phyloP scores from a whole-genome alignment of 1,284 basidiomycete species.

The Microbotryum intermedium region DNA sequence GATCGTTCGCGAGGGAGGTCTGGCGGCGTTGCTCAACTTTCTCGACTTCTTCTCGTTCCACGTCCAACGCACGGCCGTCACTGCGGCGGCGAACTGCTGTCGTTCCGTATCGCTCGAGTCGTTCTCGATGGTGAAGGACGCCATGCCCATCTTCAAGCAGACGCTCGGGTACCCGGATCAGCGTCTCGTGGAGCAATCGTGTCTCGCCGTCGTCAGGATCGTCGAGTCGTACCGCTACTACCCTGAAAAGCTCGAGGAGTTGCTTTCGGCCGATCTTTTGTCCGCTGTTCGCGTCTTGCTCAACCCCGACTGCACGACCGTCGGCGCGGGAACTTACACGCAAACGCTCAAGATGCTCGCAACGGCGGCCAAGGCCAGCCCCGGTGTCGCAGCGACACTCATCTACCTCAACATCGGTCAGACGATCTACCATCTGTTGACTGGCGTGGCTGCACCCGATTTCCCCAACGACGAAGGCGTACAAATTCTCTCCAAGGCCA shows the following conservation, averaged over 20 bases:
- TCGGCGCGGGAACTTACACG: conserved; percentile 78
- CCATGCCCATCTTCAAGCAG: conserved; percentile 85
- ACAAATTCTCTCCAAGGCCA: conserved; percentile 29
- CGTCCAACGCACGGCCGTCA: conserved; percentile 89
- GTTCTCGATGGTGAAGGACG: conserved; percentile 74
- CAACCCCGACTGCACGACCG: conserved; percentile 72
- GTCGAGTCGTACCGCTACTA: conserved; percentile 82
- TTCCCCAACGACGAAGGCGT: conserved; percentile 23
- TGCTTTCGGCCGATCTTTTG: conserved; percentile 75
- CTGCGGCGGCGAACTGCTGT: conserved; percentile 91
- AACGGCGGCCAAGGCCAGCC: conserved; percentile 72
- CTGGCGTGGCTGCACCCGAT: conserved; percentile 58
- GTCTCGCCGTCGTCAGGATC: conserved; percentile 81
- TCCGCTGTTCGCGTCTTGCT: conserved; percentile 74
- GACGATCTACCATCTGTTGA: conserved; percentile 84
- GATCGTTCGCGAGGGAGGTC: conserved; percentile 85
- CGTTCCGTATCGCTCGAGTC: conserved; percentile 77
- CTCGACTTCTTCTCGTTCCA: conserved; percentile 96
- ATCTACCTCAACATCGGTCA: conserved; percentile 83
- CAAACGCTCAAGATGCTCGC: conserved; percentile 76
- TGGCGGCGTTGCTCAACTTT: conserved; percentile 81
- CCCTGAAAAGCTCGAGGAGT: conserved; percentile 66
- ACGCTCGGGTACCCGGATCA: conserved; percentile 85
- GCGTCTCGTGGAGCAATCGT: conserved; percentile 85
- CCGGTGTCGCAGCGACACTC: conserved; percentile 72